phyloP scores from a whole-genome alignment of 345 rosid genomes.

The Lepidium didymum region DNA sequence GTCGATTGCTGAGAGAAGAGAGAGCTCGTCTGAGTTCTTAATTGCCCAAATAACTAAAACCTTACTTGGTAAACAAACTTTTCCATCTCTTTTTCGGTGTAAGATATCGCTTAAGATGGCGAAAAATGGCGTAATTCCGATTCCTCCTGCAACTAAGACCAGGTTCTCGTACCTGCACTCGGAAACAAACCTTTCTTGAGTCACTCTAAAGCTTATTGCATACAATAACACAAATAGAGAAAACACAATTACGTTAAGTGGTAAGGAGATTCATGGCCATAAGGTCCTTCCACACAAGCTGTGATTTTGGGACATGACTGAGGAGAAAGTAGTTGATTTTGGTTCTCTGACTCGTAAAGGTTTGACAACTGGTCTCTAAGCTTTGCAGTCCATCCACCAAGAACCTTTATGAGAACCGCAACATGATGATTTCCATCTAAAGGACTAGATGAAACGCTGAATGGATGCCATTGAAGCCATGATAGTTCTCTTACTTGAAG shows the following conservation, averaged over 20 bases:
- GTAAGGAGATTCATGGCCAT: constrained; percentile 74
- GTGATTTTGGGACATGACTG: constrained; percentile 37
- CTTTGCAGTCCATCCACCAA: constrained; percentile 73
- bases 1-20: constrained; percentile 55
- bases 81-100: constrained; percentile 57
- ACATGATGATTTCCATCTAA: constrained; percentile 61
- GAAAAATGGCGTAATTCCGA: constrained; percentile 83
- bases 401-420: constrained; percentile 71
- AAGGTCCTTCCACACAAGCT: constrained; percentile 87
- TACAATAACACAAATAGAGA: background rate
- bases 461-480: constrained; percentile 98
- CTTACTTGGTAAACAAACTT: constrained; percentile 59
- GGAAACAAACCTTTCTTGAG: background rate
- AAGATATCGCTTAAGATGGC: constrained; percentile 77
- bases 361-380: constrained; percentile 43
- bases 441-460: constrained; percentile 93
- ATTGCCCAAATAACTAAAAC: constrained; percentile 77
- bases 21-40: constrained; percentile 67
- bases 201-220: background rate
- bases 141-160: constrained; percentile 86
- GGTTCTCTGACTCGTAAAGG: constrained; percentile 29
- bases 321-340: constrained; percentile 4
- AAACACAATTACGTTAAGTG: constrained; percentile 53
- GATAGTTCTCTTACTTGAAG: constrained; percentile 78
- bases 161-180: constrained; percentile 67